Evolutionary conservation across 176 grass and related monocot species (phyloP).

Genomic region (Melocanna baccifera): DNA sequence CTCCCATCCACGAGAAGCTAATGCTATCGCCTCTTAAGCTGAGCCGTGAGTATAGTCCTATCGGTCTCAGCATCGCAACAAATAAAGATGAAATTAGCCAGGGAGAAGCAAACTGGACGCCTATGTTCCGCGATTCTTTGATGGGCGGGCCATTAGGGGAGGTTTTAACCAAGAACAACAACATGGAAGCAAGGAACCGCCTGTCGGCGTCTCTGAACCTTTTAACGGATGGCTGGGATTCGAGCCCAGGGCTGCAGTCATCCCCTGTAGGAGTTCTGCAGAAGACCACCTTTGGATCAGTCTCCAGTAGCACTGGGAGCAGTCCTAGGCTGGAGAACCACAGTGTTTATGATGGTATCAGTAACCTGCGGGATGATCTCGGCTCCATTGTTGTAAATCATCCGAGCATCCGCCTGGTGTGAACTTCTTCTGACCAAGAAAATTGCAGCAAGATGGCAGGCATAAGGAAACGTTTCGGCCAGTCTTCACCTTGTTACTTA

Average conservation of each 20-base stretch:
- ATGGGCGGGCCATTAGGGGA: conserved; percentile 83
- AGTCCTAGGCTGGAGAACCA: conserved; percentile 76
- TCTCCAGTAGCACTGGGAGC: conserved; percentile 83
- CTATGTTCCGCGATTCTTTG: conserved; percentile 58
- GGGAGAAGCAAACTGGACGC: conserved; percentile 47
- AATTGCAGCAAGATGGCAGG: conserved; percentile 27
- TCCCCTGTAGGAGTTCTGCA: conserved; percentile 82
- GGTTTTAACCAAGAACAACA: conserved; percentile 56
- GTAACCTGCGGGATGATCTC: conserved; percentile 52
- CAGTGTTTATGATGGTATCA: conserved; percentile 43
- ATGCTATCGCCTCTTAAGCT: conserved; percentile 60
- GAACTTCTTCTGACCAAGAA: conserved; percentile 33
- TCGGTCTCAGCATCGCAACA: conserved; percentile 8
- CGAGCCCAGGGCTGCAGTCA: conserved; percentile 46
- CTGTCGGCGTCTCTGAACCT: conserved; percentile 52
- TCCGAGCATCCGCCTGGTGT: conserved; percentile 58
- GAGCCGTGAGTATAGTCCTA: conserved; percentile 54
- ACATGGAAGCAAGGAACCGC: conserved; percentile 25
- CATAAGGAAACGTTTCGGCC: not conserved
- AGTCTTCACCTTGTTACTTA: conserved; percentile 32
- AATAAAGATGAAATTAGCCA: conserved; percentile 31
- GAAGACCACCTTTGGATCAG: conserved; percentile 71
- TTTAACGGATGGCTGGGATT: conserved; percentile 65
- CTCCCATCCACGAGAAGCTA: conserved; percentile 65
- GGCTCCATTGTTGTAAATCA: conserved; percentile 77